Percentiles rank a stretch among this genome's conserved stretches.
phyloP scores from a whole-genome alignment of 2,329 filamentous ascomycete species.

The Alternaria incomplexa region DNA sequence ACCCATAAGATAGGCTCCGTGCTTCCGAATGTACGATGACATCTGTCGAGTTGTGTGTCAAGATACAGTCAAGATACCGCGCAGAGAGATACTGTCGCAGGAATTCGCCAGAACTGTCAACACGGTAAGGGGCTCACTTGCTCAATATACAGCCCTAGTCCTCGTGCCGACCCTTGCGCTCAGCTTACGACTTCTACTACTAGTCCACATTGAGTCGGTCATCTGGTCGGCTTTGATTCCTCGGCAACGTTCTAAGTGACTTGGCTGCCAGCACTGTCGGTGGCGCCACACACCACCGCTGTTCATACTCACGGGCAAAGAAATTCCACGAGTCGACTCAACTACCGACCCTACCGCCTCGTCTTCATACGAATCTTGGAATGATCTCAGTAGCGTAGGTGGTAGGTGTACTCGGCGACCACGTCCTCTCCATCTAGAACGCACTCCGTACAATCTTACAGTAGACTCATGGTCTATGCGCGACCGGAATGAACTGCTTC shows the following conservation, averaged over 20 bases:
- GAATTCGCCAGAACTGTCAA: background rate
- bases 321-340: constrained; percentile 8
- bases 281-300: background rate
- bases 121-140: background rate
- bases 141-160: background rate
- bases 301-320: constrained; percentile 1
- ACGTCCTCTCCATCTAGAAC: background rate
- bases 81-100: background rate
- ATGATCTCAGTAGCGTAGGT: background rate
- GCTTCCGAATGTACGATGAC: background rate
- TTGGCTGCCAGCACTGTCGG: background rate
- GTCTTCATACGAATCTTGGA: background rate
- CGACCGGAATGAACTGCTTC: background rate
- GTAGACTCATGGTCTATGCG: background rate
- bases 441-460: background rate
- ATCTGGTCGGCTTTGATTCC: background rate
- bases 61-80: background rate
- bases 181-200: background rate
- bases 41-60: background rate
- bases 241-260: background rate
- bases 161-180: background rate
- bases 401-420: background rate
- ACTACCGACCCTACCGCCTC: background rate
- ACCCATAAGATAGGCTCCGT: background rate
- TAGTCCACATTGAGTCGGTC: background rate